Evolutionary conservation across 345 rosid species (phyloP).

Genomic region (Eucalyptus curtisii): DNA sequence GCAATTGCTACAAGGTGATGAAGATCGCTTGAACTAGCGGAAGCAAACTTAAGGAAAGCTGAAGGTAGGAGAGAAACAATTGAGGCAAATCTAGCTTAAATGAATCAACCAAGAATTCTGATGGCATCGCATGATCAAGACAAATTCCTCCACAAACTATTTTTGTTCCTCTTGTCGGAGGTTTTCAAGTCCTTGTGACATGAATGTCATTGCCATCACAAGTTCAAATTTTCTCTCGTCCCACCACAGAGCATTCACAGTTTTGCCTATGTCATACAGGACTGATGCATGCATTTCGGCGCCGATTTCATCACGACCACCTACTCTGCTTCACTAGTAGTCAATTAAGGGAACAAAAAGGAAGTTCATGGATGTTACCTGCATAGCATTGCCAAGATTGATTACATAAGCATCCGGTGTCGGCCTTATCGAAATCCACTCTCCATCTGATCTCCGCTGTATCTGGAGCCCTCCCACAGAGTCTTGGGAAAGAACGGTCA

Average conservation of each 20-base stretch:
- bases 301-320: not conserved
- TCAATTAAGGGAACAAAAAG: not conserved
- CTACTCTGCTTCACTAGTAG: not conserved
- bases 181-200: not conserved
- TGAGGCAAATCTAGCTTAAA: not conserved
- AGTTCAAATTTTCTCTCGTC: not conserved
- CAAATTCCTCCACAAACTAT: not conserved
- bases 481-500: constrained; percentile 72
- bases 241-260: not conserved
- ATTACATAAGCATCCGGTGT: constrained; percentile 46
- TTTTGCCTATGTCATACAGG: not conserved
- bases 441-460: constrained; percentile 53
- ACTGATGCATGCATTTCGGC: not conserved
- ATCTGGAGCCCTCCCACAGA: constrained; percentile 78
- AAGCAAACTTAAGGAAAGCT: too few relatives aligned
- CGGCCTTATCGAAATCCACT: constrained; percentile 59
- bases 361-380: not conserved
- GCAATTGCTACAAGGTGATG: not conserved
- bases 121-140: not conserved
- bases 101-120: not conserved
- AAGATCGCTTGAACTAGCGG: not conserved
- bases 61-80: too few relatives aligned
- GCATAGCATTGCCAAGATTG: constrained; percentile 51
- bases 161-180: not conserved
- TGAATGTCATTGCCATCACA: not conserved